Conservation (phyloP, 2,329 filamentous ascomycete genomes). For the Epichloe gansuensis region DNA sequence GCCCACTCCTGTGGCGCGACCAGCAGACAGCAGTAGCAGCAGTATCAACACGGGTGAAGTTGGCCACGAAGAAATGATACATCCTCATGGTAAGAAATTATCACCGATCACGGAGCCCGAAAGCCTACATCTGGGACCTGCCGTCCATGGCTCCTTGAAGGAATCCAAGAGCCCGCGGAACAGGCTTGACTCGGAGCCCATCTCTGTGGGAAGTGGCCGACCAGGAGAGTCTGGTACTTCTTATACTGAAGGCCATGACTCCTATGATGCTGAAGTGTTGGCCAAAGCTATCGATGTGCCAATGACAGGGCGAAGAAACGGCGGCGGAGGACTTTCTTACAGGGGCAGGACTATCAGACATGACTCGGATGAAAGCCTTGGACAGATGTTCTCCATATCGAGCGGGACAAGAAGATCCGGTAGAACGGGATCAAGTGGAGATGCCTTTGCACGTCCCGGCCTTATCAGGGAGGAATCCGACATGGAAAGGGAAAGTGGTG, state of each 20-base stretch:
- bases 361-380: constrained; percentile 46
- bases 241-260: constrained; percentile 50
- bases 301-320: constrained; percentile 25
- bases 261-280: constrained; percentile 47
- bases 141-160: constrained; percentile 24
- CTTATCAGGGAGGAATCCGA: constrained; percentile 17
- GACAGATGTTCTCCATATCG: constrained; percentile 46
- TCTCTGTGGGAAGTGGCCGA: constrained; percentile 38
- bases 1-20: constrained; percentile 44
- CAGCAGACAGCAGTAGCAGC: constrained; percentile 26
- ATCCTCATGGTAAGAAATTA: constrained; percentile 25
- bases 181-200: constrained; percentile 35
- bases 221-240: constrained; percentile 36
- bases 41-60: constrained; percentile 3
- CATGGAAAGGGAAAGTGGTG: constrained; percentile 17
- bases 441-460: constrained; percentile 16
- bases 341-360: constrained; percentile 26
- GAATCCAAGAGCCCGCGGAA: constrained; percentile 22
- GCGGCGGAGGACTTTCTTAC: constrained; percentile 18
- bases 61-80: constrained; percentile 12
- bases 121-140: constrained; percentile 37
- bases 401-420: constrained; percentile 25
- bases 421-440: constrained; percentile 7
- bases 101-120: constrained; percentile 38
- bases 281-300: constrained; percentile 41